Evolutionary conservation across 1,284 basidiomycete genomes (phyloP).

Genomic region (Mycena citricolor): DNA sequence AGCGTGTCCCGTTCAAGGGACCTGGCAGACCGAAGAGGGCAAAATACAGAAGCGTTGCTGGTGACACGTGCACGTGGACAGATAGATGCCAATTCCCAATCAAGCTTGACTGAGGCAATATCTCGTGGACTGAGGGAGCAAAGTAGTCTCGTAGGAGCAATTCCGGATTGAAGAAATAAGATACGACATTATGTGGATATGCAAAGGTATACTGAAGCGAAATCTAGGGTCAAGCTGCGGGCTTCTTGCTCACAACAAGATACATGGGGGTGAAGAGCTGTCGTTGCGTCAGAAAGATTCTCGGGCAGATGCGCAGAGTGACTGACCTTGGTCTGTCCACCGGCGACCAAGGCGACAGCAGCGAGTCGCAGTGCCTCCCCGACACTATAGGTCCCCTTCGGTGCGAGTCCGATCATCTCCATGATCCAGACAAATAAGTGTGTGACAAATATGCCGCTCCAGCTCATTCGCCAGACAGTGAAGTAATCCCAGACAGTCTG

Average conservation of each 20-base stretch:
- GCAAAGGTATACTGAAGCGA: conserved; percentile 2
- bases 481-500: conserved; percentile 94
- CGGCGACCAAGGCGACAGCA: conserved; percentile 1
- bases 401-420: conserved; percentile 54
- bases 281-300: background rate
- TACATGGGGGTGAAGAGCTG: conserved; percentile 22
- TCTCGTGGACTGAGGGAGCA: too few species aligned
- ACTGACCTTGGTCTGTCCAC: conserved; percentile 12
- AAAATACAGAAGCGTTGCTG: too few species aligned
- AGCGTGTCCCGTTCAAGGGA: too few species aligned
- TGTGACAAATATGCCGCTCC: conserved; percentile 83
- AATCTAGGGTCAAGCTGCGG: background rate
- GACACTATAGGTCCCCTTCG: background rate
- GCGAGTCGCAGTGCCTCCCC: background rate
- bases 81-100: too few species aligned
- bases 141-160: too few species aligned
- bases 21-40: too few species aligned
- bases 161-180: conserved; percentile 1
- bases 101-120: too few species aligned
- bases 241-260: conserved; percentile 18
- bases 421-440: conserved; percentile 79
- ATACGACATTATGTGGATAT: conserved; percentile 1
- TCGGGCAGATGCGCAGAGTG: too few species aligned
- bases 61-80: too few species aligned
- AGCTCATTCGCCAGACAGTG: conserved; percentile 88